These are phyloP conservation scores for Telopea speciosissima DNA, from an alignment of 177 flowering plant genomes.

Conservation along the genomic window DNA sequence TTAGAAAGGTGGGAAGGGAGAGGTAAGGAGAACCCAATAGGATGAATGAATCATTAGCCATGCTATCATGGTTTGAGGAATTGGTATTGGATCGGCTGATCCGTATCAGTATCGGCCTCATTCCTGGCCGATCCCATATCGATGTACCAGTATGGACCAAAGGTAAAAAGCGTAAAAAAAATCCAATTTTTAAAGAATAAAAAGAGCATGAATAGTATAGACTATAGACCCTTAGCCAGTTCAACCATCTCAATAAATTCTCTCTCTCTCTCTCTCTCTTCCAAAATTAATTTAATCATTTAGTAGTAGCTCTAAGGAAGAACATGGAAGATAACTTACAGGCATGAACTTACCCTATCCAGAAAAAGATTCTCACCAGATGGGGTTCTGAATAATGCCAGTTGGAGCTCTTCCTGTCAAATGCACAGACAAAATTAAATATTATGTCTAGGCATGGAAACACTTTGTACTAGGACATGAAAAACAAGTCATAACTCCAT, in stretches of 20 bases:
- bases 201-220: no score
- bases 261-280: no score
- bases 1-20: no score
- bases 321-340: not conserved
- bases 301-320: not conserved
- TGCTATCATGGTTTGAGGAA: no score
- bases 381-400: conserved; percentile 61
- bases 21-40: no score
- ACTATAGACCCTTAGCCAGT: not conserved
- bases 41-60: not conserved
- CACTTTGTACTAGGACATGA: not conserved
- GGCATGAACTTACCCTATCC: conserved; percentile 57
- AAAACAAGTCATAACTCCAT: not conserved
- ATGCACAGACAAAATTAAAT: conserved; percentile 1
- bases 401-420: conserved; percentile 82
- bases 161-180: no score
- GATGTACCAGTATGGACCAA: no score
- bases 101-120: no score
- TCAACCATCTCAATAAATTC: not conserved
- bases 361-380: conserved; percentile 70
- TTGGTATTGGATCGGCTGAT: no score
- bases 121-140: no score
- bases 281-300: not conserved
- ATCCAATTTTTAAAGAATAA: no score
- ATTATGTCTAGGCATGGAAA: not conserved